Percentiles rank a stretch among this genome's conserved stretches.
Conservation (phyloP, 2,329 filamentous ascomycete genomes). For the Ophiobolus disseminans region DNA sequence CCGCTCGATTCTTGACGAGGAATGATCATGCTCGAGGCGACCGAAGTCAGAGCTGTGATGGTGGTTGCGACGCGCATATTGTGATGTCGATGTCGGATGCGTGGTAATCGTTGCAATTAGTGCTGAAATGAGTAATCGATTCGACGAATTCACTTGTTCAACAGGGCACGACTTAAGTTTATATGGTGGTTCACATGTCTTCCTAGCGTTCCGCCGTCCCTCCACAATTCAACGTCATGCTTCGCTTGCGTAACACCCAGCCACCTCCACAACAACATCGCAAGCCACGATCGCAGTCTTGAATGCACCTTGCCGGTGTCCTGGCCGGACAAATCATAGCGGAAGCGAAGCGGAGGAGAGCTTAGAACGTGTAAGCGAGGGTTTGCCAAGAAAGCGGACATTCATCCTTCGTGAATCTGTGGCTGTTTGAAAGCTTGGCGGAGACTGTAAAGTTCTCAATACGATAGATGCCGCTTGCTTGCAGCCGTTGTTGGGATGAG, state of each 20-base stretch:
- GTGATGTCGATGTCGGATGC: neutral
- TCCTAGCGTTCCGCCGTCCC: neutral
- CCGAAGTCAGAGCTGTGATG: constrained; percentile 24
- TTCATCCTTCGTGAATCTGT: constrained; percentile 6
- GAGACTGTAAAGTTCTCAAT: constrained; percentile 3
- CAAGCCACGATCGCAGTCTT: neutral
- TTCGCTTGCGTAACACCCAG: constrained; percentile 4
- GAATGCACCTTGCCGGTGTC: constrained; percentile 17
- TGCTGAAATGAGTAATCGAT: no score
- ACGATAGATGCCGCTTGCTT: constrained; percentile 8
- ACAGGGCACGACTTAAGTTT: no score
- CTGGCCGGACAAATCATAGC: constrained; percentile 12
- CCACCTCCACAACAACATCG: constrained; percentile 4
- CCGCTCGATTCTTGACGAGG: constrained; percentile 20
- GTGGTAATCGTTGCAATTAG: no score
- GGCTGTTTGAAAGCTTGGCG: constrained; percentile 13
- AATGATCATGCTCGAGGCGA: constrained; percentile 20
- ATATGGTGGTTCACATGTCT: neutral
- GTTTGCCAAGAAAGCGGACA: constrained; percentile 10
- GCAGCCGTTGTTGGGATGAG: constrained; percentile 2
- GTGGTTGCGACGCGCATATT: constrained; percentile 28
- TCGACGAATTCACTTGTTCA: no score
- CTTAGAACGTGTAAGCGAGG: neutral
- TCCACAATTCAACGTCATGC: constrained; percentile 11
- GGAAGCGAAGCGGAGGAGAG: neutral